These are phyloP conservation scores for Penicillium arizonense DNA, from an alignment of 495 filamentous ascomycete genomes.

Conservation along the genomic window DNA sequence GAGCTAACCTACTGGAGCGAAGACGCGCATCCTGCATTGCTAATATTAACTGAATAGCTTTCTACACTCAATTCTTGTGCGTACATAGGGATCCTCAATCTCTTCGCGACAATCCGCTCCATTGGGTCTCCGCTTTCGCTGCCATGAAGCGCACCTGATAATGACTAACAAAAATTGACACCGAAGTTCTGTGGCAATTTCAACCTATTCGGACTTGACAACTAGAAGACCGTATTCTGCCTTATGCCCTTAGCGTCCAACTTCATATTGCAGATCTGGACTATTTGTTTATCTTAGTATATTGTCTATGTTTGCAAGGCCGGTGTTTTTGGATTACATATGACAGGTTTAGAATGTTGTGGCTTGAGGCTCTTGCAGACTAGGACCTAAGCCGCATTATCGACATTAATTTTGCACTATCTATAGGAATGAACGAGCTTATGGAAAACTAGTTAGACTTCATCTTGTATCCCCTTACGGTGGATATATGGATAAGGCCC, in stretches of 20 bases:
- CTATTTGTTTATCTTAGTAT: slow-evolving; percentile 2
- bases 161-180: no score
- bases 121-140: no score
- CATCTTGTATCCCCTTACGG: neutral
- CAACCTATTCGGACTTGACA: slow-evolving; percentile 1
- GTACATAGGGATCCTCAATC: neutral
- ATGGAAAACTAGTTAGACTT: neutral
- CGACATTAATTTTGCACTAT: neutral
- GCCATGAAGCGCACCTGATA: no score
- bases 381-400: neutral
- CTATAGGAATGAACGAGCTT: neutral
- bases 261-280: slow-evolving; percentile 4
- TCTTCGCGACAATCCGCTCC: no score
- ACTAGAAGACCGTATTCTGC: slow-evolving; percentile 2
- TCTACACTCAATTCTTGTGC: no score
- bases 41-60: no score
- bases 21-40: neutral
- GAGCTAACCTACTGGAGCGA: slow-evolving; percentile 1
- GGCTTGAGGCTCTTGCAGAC: neutral
- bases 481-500: neutral
- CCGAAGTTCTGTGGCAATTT: no score
- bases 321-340: slow-evolving; percentile 3
- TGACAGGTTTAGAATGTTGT: neutral
- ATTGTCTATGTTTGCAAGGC: slow-evolving; percentile 5
- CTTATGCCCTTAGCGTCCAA: neutral